Conservation (phyloP, 768 basidiomycete genomes). For the Amyloporia xantha region DNA sequence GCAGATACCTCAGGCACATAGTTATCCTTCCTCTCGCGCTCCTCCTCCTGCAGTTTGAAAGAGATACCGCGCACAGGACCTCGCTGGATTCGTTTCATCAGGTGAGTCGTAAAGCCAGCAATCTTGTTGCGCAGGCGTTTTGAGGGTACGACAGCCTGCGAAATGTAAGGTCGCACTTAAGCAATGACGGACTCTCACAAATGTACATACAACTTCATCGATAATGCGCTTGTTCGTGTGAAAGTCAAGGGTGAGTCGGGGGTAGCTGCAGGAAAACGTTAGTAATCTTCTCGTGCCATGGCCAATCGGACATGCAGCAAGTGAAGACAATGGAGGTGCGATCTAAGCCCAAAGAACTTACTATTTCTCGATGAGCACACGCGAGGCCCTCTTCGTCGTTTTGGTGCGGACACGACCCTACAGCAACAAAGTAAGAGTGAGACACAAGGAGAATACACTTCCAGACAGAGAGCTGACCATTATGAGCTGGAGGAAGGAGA, state of each 20-base stretch:
- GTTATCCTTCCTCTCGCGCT: slow-evolving; percentile 98
- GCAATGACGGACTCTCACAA: neutral
- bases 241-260: slow-evolving; percentile 97
- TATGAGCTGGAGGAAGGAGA: too few relatives aligned
- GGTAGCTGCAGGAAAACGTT: slow-evolving; percentile 58
- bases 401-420: slow-evolving; percentile 99
- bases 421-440: too few relatives aligned
- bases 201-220: slow-evolving; percentile 80
- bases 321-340: neutral
- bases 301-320: neutral
- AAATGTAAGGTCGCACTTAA: neutral
- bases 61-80: slow-evolving; percentile 99
- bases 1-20: slow-evolving; percentile 98
- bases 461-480: too few relatives aligned
- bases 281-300: slow-evolving; percentile 3
- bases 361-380: slow-evolving; percentile 99
- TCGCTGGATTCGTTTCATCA: slow-evolving; percentile 99
- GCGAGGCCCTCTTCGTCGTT: slow-evolving; percentile 98
- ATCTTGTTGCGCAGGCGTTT: slow-evolving; percentile 99
- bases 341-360: slow-evolving; percentile 33
- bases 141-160: slow-evolving; percentile 86
- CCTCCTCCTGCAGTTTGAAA: slow-evolving; percentile 99
- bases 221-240: slow-evolving; percentile 99
- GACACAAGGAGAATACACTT: too few relatives aligned
- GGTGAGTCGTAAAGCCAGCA: slow-evolving; percentile 97